Evolutionary conservation across 1,284 basidiomycete species (phyloP).

Genomic region (Heliocybe sulcata): DNA sequence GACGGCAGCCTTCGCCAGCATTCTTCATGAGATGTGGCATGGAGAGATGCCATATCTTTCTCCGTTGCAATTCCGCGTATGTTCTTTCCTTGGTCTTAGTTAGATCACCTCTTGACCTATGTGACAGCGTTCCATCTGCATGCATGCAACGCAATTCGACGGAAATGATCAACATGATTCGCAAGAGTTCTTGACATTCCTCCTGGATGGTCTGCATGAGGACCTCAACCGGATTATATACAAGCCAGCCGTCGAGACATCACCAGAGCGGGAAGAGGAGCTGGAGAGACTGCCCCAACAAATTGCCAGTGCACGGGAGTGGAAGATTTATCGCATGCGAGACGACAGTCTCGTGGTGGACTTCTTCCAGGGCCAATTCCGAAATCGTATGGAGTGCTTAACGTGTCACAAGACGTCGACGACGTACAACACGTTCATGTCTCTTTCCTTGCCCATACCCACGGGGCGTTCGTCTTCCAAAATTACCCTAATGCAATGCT

Average conservation of each 20-base stretch:
- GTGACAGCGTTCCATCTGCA: slow-evolving; percentile 73
- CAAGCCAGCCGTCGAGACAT: slow-evolving; percentile 67
- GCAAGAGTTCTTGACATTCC: slow-evolving; percentile 93
- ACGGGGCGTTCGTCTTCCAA: slow-evolving; percentile 48
- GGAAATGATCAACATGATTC: slow-evolving; percentile 96
- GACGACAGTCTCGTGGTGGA: slow-evolving; percentile 96
- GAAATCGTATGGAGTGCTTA: slow-evolving; percentile 85
- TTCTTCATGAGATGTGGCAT: slow-evolving; percentile 86
- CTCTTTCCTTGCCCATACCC: slow-evolving; percentile 89
- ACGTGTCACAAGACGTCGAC: slow-evolving; percentile 96
- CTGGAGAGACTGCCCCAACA: slow-evolving; percentile 84
- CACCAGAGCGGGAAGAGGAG: slow-evolving; percentile 84
- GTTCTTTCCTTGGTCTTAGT: slow-evolving; percentile 17
- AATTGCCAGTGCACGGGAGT: slow-evolving; percentile 90
- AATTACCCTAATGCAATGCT: slow-evolving; percentile 73
- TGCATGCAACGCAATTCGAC: slow-evolving; percentile 82
- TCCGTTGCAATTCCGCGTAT: slow-evolving; percentile 82
- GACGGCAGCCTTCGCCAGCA: slow-evolving; percentile 76
- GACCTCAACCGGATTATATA: slow-evolving; percentile 87
- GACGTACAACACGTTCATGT: slow-evolving; percentile 97
- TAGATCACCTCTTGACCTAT: slow-evolving; percentile 6
- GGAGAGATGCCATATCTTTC: slow-evolving; percentile 81
- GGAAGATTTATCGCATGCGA: slow-evolving; percentile 85
- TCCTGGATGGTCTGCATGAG: slow-evolving; percentile 94
- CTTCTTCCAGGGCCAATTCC: slow-evolving; percentile 96